phyloP scores from a whole-genome alignment of 179 eudicot genomes.

The Carnegiea gigantea region DNA sequence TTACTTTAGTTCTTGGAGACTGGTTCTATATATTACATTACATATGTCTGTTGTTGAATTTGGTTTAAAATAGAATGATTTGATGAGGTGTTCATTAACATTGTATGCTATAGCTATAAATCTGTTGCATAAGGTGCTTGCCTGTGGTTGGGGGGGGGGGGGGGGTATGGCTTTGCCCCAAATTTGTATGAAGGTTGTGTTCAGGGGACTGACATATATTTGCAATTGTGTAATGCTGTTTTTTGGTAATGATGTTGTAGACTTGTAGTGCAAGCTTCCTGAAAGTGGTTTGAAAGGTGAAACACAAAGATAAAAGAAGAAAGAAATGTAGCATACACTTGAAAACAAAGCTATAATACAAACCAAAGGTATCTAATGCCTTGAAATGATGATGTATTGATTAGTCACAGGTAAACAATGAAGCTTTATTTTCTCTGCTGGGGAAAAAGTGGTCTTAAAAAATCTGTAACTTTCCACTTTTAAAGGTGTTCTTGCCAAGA shows the following conservation, averaged over 20 bases:
- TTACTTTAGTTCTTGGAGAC: conserved; percentile 3
- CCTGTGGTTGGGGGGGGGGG: no score
- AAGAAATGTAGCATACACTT: not conserved
- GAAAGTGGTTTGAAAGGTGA: no score
- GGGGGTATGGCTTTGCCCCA: no score
- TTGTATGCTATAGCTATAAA: not conserved
- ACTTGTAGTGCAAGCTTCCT: no score
- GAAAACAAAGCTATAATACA: not conserved
- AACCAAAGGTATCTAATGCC: not conserved
- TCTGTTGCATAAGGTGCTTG: not conserved
- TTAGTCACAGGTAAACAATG: not conserved
- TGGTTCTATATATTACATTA: not conserved
- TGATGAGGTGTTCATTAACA: not conserved
- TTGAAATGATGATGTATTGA: not conserved
- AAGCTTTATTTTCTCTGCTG: not conserved
- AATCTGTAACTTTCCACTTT: no score
- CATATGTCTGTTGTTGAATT: not conserved
- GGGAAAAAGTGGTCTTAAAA: no score
- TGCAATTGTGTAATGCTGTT: no score
- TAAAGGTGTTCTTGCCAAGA: no score
- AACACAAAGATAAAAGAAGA: not conserved
- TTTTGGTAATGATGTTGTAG: no score
- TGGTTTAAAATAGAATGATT: not conserved
- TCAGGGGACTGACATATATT: no score
- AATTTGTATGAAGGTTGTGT: no score